phyloP scores from a whole-genome alignment of 768 basidiomycete species.

The Boletales sp. region DNA sequence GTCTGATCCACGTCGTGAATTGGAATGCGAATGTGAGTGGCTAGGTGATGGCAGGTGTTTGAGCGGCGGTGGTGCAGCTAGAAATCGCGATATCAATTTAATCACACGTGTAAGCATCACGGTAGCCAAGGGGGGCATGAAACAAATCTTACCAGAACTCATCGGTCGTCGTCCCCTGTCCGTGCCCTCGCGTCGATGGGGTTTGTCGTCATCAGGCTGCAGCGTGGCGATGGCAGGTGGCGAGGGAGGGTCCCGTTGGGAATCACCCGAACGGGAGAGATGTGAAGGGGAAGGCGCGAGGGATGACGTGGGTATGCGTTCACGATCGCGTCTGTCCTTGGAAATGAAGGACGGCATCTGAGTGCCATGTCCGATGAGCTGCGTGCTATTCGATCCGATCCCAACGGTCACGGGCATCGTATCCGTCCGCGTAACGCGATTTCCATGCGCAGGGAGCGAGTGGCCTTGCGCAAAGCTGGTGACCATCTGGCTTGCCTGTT shows the following conservation, averaged over 20 bases:
- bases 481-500: slow-evolving; percentile 4
- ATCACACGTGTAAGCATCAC: slow-evolving; percentile 2
- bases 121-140: neutral
- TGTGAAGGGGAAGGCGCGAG: slow-evolving; percentile 19
- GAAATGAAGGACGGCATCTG: slow-evolving; percentile 24
- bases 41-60: slow-evolving; percentile 26
- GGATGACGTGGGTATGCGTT: slow-evolving; percentile 22
- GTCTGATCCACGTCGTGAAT: slow-evolving; percentile 25
- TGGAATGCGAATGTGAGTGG: slow-evolving; percentile 21
- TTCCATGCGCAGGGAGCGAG: slow-evolving; percentile 18
- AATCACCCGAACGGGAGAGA: slow-evolving; percentile 9
- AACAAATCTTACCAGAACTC: slow-evolving; percentile 21
- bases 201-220: slow-evolving; percentile 24
- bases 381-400: slow-evolving; percentile 24
- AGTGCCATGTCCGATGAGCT: slow-evolving; percentile 20
- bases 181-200: slow-evolving; percentile 15
- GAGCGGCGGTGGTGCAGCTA: slow-evolving; percentile 13
- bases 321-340: slow-evolving; percentile 27
- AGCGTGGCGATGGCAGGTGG: slow-evolving; percentile 32
- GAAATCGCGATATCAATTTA: slow-evolving; percentile 1
- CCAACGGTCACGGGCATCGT: slow-evolving; percentile 30
- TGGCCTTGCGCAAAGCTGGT: slow-evolving; percentile 17
- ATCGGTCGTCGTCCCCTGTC: slow-evolving; percentile 29
- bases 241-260: slow-evolving; percentile 29
- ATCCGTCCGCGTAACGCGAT: slow-evolving; percentile 25